These are phyloP conservation scores for Boletus barrowsii DNA, from an alignment of 768 basidiomycete species.

Conservation along the genomic window DNA sequence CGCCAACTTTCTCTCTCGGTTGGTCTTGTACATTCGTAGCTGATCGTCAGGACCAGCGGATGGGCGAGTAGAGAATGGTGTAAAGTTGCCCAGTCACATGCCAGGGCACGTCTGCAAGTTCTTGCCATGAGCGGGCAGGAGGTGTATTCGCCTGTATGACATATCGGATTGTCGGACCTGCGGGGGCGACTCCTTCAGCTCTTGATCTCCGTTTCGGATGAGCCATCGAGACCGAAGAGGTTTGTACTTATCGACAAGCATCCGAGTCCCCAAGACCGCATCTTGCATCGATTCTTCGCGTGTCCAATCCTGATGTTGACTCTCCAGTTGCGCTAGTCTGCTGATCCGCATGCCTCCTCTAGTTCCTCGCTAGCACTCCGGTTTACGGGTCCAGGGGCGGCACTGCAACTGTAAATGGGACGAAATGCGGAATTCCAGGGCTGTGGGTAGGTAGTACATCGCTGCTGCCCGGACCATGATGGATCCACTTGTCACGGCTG, in stretches of 20 bases:
- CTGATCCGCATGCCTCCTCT: constrained; percentile 11
- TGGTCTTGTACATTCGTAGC: constrained; percentile 39
- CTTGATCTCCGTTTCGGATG: constrained; percentile 63
- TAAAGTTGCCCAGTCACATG: constrained; percentile 52
- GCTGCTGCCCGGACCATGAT: background rate
- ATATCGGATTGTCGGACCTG: constrained; percentile 26
- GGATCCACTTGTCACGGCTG: no score
- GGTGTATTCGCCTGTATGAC: background rate
- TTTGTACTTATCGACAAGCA: constrained; percentile 71
- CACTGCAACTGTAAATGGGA: constrained; percentile 3
- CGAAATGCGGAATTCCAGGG: background rate
- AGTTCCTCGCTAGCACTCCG: constrained; percentile 55
- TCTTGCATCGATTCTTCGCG: constrained; percentile 72
- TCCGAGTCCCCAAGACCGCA: constrained; percentile 58
- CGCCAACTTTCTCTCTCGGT: constrained; percentile 47
- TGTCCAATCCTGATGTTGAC: constrained; percentile 66
- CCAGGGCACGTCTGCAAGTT: constrained; percentile 45
- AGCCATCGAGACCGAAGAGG: constrained; percentile 58
- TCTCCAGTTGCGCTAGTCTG: constrained; percentile 34
- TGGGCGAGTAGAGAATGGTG: constrained; percentile 22
- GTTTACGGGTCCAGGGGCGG: constrained; percentile 5
- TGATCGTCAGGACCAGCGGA: constrained; percentile 17
- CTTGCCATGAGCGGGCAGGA: constrained; percentile 2
- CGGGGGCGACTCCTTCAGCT: constrained; percentile 51
- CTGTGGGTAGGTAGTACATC: background rate